Evolutionary conservation across 306 rosid species (phyloP), one percentile per base, ranked within the genome.

Genomic region (Cucurbita argyrosperma): DNA sequence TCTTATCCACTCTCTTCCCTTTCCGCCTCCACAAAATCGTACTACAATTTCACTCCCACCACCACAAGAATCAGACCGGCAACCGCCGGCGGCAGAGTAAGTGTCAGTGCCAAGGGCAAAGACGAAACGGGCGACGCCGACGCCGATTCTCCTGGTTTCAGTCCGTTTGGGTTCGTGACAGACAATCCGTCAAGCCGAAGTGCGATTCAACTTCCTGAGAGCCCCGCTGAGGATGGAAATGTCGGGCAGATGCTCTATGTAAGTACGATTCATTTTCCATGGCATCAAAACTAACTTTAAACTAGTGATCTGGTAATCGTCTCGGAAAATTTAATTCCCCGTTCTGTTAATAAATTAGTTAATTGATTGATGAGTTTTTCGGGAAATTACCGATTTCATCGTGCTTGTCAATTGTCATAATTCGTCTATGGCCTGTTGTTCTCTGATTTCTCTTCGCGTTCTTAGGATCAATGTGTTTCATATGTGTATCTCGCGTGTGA

Each of bases 181-280:
- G 96, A 94, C 40, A 94, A 94, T 75, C 95, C 96, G 0, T 94
- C 98, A 5, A 94, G 98, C 83, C 92, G 97, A 10, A 79, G 83
- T 51, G 90, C 98, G 15, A 94, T 94, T 83, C 98, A 94, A 82
- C 80, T 94, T 67, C 90, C 87, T 26, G 85, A 86, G 67, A 84
- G 1, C 72, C 98, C 98, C 46, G 97, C 97, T 30, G 97, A 94
- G 78, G 96, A 84, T 55, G 98, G 98, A 81, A 94, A 94, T 77
- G 98, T 90, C 38, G 98, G 98, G 68, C 92, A 94, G 83, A 90
- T 94, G 97, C 85, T 94, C 55, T 78, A 94, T 80, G 98, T 94
- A 81, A 80, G 88, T 77, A 23, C 50, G 23, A 51, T 35, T 56
- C 10, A 19, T 77, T 46, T 77, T 13, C 51, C 62, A 40, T 7